Conservation (phyloP, 1,284 basidiomycete genomes). For the Cryptococcus wingfieldii region DNA sequence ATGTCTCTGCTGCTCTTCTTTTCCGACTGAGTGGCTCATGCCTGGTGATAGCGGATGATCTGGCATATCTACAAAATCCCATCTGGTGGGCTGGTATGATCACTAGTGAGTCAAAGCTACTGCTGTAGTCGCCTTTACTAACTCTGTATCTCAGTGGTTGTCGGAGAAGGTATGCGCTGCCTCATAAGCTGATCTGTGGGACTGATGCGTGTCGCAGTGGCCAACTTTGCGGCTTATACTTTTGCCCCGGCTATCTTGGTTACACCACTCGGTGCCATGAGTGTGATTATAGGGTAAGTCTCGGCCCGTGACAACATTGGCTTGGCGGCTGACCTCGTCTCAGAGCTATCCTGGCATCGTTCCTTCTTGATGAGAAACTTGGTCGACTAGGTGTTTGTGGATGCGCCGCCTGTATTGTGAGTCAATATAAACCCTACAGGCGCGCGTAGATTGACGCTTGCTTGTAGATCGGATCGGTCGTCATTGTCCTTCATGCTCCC, state of each 20-base stretch:
- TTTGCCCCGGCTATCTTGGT: conserved; percentile 97
- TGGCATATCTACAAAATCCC: conserved; percentile 83
- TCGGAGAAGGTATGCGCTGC: conserved; percentile 72
- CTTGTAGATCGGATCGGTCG: conserved; percentile 68
- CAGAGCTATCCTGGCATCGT: conserved; percentile 87
- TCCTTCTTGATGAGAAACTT: conserved; percentile 88
- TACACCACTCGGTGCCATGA: conserved; percentile 90
- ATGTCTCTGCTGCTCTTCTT: conserved; percentile 46
- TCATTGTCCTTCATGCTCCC: conserved; percentile 95
- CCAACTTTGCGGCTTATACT: conserved; percentile 97
- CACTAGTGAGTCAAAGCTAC: conserved; percentile 64
- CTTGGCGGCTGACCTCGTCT: not conserved
- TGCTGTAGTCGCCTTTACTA: conserved; percentile 2
- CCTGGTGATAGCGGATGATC: conserved; percentile 62
- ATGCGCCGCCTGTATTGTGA: conserved; percentile 77
- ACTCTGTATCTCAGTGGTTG: conserved; percentile 60
- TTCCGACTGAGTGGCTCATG: not conserved
- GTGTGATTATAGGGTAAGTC: conserved; percentile 86
- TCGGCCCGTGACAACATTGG: not conserved
- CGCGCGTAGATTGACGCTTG: not conserved
- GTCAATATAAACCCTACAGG: conserved; percentile 5
- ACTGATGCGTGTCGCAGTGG: conserved; percentile 57
- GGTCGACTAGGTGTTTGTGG: conserved; percentile 90
- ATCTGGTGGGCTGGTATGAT: conserved; percentile 98
- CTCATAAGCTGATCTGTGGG: not conserved